phyloP scores from a whole-genome alignment of 1,284 basidiomycete genomes.

The Golubevia pallescens region DNA sequence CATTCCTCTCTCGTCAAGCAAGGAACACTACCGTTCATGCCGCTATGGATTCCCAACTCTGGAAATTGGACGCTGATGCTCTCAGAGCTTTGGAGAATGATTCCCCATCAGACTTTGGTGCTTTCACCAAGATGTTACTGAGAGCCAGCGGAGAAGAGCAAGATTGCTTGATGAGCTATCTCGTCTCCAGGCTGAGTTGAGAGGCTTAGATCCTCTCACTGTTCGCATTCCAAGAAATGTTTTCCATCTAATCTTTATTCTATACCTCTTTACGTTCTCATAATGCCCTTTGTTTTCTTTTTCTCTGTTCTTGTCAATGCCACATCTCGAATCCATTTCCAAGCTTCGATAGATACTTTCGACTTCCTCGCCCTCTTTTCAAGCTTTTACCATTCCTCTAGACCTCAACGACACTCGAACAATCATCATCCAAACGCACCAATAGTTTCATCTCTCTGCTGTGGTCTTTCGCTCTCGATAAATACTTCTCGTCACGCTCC shows the following conservation, averaged over 20 bases:
- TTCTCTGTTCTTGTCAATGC: too few relatives aligned
- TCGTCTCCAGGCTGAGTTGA: conserved; percentile 51
- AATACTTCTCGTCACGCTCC: too few relatives aligned
- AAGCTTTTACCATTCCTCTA: too few relatives aligned
- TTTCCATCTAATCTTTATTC: not conserved
- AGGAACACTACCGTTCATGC: conserved; percentile 54
- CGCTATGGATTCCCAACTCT: conserved; percentile 49
- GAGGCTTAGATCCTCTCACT: not conserved
- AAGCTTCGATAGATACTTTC: too few relatives aligned
- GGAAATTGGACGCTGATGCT: conserved; percentile 33
- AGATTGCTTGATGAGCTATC: conserved; percentile 53
- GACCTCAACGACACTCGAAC: too few relatives aligned
- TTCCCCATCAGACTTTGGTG: conserved; percentile 18
- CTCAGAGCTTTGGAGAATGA: conserved; percentile 29
- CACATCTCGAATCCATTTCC: too few relatives aligned
- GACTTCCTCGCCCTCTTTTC: too few relatives aligned
- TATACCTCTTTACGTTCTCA: not conserved
- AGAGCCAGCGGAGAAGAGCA: conserved; percentile 57
- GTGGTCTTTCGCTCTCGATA: too few relatives aligned
- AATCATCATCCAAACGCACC: too few relatives aligned
- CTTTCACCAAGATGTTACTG: conserved; percentile 44
- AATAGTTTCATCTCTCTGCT: too few relatives aligned
- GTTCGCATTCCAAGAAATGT: not conserved
- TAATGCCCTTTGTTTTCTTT: not conserved
- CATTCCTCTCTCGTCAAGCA: conserved; percentile 41